Evolutionary conservation across 1,284 basidiomycete genomes (phyloP).

Genomic region (Moesziomyces sp.): DNA sequence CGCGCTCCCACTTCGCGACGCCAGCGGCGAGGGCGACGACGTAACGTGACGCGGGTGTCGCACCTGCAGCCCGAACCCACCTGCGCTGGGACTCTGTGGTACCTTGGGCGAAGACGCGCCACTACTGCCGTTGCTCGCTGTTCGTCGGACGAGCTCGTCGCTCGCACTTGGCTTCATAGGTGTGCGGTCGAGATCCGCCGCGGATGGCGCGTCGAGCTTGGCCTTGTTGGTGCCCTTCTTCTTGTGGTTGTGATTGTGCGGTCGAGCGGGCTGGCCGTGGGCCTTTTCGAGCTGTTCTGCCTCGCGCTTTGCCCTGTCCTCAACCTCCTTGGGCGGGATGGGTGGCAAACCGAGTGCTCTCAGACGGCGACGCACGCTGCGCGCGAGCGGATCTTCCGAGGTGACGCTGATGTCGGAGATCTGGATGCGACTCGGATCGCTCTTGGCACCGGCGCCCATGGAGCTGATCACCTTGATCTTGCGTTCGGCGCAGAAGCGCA

Average conservation of each 20-base stretch:
- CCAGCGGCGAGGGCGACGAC: constrained; percentile 37
- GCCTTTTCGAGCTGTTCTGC: constrained; percentile 37
- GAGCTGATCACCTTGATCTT: constrained; percentile 77
- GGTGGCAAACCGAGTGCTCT: constrained; percentile 69
- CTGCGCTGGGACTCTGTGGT: neutral
- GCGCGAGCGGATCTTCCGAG: constrained; percentile 92
- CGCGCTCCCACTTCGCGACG: constrained; percentile 35
- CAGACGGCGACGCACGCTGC: constrained; percentile 84
- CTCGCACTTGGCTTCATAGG: constrained; percentile 34
- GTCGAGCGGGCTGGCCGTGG: constrained; percentile 2
- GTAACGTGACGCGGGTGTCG: constrained; percentile 13
- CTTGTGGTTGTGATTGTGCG: constrained; percentile 14
- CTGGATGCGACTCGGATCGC: constrained; percentile 92
- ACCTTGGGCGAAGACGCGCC: constrained; percentile 19
- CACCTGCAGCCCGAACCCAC: constrained; percentile 4
- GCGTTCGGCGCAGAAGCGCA: constrained; percentile 61
- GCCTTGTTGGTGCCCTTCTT: constrained; percentile 20
- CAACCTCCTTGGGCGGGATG: constrained; percentile 50
- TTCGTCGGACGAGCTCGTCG: constrained; percentile 11
- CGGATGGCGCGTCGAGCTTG: constrained; percentile 9
- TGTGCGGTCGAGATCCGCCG: constrained; percentile 25
- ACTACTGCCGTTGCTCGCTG: constrained; percentile 13
- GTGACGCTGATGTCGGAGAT: constrained; percentile 93
- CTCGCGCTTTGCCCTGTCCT: constrained; percentile 30
- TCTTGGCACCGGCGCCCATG: constrained; percentile 97